phyloP scores from a whole-genome alignment of 1,284 basidiomycete species.

The Fomitopsis schrenkii region DNA sequence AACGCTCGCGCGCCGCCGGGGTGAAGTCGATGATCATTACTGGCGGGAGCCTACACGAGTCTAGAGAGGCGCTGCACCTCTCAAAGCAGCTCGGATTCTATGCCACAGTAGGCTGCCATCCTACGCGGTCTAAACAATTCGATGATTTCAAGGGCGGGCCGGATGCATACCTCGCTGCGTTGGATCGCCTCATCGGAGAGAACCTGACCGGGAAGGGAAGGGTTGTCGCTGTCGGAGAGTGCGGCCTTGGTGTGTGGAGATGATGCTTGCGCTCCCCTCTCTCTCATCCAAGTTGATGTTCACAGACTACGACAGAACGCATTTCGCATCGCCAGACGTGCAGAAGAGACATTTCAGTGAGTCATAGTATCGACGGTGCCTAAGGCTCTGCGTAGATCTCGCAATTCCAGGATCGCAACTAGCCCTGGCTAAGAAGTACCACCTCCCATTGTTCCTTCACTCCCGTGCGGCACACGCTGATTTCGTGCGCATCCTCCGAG shows the following conservation, averaged over 20 bases:
- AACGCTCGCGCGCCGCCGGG: constrained; percentile 59
- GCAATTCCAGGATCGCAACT: constrained; percentile 53
- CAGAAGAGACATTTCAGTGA: constrained; percentile 70
- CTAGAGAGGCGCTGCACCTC: constrained; percentile 56
- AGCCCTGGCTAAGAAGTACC: constrained; percentile 63
- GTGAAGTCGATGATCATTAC: constrained; percentile 82
- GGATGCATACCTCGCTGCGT: constrained; percentile 58
- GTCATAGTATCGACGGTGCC: constrained; percentile 13
- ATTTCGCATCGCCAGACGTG: constrained; percentile 61
- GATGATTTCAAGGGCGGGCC: constrained; percentile 58
- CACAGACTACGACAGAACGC: constrained; percentile 80
- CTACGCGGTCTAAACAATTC: constrained; percentile 79
- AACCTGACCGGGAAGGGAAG: constrained; percentile 54
- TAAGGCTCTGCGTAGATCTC: background rate
- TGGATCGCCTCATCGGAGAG: constrained; percentile 54
- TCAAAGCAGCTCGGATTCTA: constrained; percentile 62
- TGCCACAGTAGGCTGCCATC: constrained; percentile 84
- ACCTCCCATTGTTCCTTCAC: constrained; percentile 84
- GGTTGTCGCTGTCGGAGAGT: constrained; percentile 81
- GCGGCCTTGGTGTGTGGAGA: constrained; percentile 64
- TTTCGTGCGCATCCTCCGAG: constrained; percentile 63
- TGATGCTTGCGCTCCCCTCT: no score
- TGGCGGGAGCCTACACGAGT: constrained; percentile 72
- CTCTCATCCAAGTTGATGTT: background rate
- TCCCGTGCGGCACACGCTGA: constrained; percentile 76